A percentile compares a stretch with the other conserved stretches of the same genome.
Conservation (phyloP, 768 basidiomycete species). For the Strobilomyces dryophilus region DNA sequence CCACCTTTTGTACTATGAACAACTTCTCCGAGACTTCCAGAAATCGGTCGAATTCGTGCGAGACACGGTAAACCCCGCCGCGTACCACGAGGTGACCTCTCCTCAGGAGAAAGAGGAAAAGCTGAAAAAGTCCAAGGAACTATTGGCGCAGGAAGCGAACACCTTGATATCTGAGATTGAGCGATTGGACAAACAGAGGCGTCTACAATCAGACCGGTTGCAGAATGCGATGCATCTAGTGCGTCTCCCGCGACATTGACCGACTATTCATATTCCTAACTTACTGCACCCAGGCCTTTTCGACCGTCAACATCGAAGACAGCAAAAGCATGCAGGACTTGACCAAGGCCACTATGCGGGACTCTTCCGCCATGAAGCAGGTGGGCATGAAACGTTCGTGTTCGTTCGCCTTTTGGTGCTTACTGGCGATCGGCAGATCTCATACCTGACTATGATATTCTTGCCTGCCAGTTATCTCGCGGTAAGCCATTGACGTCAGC, state of each 20-base stretch:
- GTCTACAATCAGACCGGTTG: slow-evolving; percentile 26
- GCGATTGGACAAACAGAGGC: slow-evolving; percentile 28
- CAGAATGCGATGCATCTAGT: slow-evolving; percentile 32
- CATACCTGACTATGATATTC: slow-evolving; percentile 60
- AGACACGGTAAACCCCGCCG: slow-evolving; percentile 46
- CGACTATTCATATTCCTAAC: not conserved
- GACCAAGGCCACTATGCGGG: slow-evolving; percentile 42
- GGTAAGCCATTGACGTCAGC: slow-evolving; percentile 10
- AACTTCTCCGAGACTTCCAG: slow-evolving; percentile 50
- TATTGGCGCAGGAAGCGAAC: slow-evolving; percentile 16
- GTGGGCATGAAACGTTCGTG: slow-evolving; percentile 2
- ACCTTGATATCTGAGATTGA: slow-evolving; percentile 41
- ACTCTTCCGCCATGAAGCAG: slow-evolving; percentile 39
- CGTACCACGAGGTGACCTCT: slow-evolving; percentile 28
- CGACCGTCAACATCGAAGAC: slow-evolving; percentile 56
- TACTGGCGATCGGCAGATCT: slow-evolving; percentile 33
- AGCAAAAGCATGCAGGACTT: slow-evolving; percentile 48
- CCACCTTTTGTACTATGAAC: slow-evolving; percentile 52
- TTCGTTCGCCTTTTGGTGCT: not conserved
- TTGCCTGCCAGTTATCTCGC: slow-evolving; percentile 49
- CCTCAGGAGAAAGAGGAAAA: too few relatives aligned
- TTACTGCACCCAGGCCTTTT: slow-evolving; percentile 44
- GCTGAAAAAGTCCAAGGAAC: not conserved
- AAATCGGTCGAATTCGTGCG: slow-evolving; percentile 49
- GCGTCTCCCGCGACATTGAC: slow-evolving; percentile 7